A percentile compares a stretch with the other conserved stretches of the same genome.
Evolutionary conservation across 805 yeast species (phyloP).

Genomic region (Wickerhamomyces kurtzmanii): DNA sequence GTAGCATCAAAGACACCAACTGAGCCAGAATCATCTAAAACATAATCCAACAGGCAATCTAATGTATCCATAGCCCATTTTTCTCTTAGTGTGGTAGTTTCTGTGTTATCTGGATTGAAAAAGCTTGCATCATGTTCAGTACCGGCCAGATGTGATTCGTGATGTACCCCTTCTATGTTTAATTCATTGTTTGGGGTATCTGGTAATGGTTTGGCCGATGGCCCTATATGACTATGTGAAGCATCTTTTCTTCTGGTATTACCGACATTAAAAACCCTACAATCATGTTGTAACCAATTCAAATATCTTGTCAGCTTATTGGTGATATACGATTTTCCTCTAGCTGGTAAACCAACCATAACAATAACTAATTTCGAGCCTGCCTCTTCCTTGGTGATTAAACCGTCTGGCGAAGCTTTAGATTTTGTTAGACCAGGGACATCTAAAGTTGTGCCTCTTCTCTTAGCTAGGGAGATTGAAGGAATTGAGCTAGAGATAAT

Average conservation of each 20-base stretch:
- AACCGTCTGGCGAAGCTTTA: slow-evolving; percentile 69
- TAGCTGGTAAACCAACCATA: slow-evolving; percentile 94
- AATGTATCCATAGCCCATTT: slow-evolving; percentile 96
- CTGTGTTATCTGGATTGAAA: slow-evolving; percentile 70
- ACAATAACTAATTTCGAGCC: slow-evolving; percentile 84
- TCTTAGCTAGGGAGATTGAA: slow-evolving; percentile 21
- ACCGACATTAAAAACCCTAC: slow-evolving; percentile 90
- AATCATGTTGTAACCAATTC: slow-evolving; percentile 90
- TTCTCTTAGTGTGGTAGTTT: slow-evolving; percentile 62
- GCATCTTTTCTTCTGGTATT: slow-evolving; percentile 80
- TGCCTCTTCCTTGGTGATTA: slow-evolving; percentile 52
- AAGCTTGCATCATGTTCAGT: slow-evolving; percentile 68
- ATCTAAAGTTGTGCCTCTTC: slow-evolving; percentile 77
- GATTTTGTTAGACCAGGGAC: slow-evolving; percentile 88
- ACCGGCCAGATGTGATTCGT: slow-evolving; percentile 2
- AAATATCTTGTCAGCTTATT: slow-evolving; percentile 83
- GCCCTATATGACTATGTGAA: slow-evolving; percentile 42
- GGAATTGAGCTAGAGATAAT: slow-evolving; percentile 3
- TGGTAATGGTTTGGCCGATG: slow-evolving; percentile 55
- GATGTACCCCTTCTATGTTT: slow-evolving; percentile 6
- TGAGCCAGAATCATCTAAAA: slow-evolving; percentile 72
- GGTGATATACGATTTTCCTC: slow-evolving; percentile 91
- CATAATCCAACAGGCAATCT: slow-evolving; percentile 72
- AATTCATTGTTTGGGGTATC: slow-evolving; percentile 22
- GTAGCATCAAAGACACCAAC: slow-evolving; percentile 92